phyloP scores from a whole-genome alignment of 2,329 filamentous ascomycete species.

The Didymosphaeria variabile region DNA sequence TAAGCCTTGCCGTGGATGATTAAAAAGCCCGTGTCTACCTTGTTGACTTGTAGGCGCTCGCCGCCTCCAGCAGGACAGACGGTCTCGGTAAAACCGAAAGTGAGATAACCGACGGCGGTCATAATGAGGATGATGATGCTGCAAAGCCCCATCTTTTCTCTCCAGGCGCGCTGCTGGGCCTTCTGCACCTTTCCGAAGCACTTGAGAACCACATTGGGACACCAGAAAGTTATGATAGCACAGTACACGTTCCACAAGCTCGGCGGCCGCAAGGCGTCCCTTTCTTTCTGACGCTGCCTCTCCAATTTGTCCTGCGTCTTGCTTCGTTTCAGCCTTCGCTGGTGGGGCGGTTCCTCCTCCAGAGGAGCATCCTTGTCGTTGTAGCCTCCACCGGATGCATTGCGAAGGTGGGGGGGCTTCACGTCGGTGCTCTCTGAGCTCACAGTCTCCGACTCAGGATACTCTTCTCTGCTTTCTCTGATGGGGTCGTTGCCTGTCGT shows the following conservation, averaged over 20 bases:
- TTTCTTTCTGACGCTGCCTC: slow-evolving; percentile 65
- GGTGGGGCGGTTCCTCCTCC: slow-evolving; percentile 41
- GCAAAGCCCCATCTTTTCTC: slow-evolving; percentile 96
- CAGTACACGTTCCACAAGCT: slow-evolving; percentile 97
- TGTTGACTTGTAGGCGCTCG: slow-evolving; percentile 77
- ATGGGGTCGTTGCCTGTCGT: slow-evolving; percentile 92
- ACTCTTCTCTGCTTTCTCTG: slow-evolving; percentile 80
- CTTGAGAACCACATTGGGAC: slow-evolving; percentile 81
- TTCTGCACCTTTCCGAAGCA: slow-evolving; percentile 88
- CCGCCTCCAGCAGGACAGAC: slow-evolving; percentile 80
- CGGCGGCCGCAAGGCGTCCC: slow-evolving; percentile 75
- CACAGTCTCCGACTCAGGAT: slow-evolving; percentile 61
- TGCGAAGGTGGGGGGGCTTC: slow-evolving; percentile 53
- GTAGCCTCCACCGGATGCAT: slow-evolving; percentile 50
- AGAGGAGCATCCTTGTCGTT: slow-evolving; percentile 49
- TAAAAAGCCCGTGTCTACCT: slow-evolving; percentile 85
- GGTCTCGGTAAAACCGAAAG: slow-evolving; percentile 91
- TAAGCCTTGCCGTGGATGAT: slow-evolving; percentile 96
- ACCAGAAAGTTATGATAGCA: slow-evolving; percentile 93
- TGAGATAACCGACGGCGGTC: slow-evolving; percentile 90
- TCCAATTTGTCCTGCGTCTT: slow-evolving; percentile 68
- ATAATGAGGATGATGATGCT: slow-evolving; percentile 92
- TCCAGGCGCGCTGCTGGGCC: slow-evolving; percentile 90
- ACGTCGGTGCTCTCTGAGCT: slow-evolving; percentile 71
- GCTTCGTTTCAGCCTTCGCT: slow-evolving; percentile 73